A percentile compares a stretch with the other conserved stretches of the same genome.
phyloP scores from a whole-genome alignment of 1,139 yeast species.

The Scheffersomyces segobiensis region DNA sequence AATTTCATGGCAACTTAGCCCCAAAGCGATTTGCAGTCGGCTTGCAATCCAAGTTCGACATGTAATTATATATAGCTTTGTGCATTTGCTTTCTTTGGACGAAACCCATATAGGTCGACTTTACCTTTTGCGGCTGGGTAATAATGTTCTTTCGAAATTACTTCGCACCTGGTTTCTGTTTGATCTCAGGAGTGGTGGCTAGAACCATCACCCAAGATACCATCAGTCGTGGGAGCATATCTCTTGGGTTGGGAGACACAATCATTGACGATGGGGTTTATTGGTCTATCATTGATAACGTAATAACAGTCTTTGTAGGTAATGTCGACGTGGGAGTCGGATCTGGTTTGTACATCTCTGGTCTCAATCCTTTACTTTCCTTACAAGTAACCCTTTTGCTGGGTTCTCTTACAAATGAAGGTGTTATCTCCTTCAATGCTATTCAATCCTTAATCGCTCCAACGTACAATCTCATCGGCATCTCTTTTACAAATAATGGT shows the following conservation, averaged over 20 bases:
- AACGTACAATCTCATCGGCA: constrained; percentile 19
- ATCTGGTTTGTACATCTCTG: constrained; percentile 9
- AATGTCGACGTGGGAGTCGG: constrained; percentile 10
- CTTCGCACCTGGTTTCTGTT: constrained; percentile 2
- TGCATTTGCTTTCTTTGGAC: neutral
- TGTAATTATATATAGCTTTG: neutral
- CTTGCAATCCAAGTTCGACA: neutral
- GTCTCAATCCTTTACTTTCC: constrained; percentile 7
- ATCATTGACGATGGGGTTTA: constrained; percentile 11
- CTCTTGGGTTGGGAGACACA: constrained; percentile 7
- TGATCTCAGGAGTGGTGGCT: constrained; percentile 2
- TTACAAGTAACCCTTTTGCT: constrained; percentile 9
- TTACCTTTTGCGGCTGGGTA: constrained; percentile 2
- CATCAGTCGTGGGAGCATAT: constrained; percentile 9
- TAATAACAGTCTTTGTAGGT: constrained; percentile 10
- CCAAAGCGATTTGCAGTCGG: neutral
- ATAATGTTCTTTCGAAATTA: constrained; percentile 5
- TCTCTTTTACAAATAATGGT: constrained; percentile 29
- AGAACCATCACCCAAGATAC: constrained; percentile 2
- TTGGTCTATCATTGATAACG: constrained; percentile 14
- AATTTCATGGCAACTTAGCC: neutral
- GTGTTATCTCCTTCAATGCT: constrained; percentile 25
- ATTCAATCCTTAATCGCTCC: constrained; percentile 17
- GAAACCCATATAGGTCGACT: neutral
- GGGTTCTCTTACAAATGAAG: constrained; percentile 19